Evolutionary conservation across 305 asterid genomes (phyloP), one percentile per base, ranked within the genome.

Genomic region (Coffea humblotiana): DNA sequence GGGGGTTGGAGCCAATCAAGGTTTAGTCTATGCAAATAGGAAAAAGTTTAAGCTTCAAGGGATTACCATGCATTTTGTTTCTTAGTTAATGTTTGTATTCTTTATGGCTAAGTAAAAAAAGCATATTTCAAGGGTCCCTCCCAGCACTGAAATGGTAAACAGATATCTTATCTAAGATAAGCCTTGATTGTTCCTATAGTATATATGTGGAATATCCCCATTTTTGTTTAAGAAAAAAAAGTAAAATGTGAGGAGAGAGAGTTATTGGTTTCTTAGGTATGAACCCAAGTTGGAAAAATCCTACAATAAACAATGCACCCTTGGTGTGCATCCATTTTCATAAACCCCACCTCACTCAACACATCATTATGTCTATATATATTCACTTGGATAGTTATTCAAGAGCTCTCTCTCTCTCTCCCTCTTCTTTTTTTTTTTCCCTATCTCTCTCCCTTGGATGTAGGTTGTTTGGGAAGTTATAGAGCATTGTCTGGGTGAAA

Each of bases 261-360:
- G 68, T 37, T 63, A 67, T 77, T 86, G 81, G 27, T 79, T 71
- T 80, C 83, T 70, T 68, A 73, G 32, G 74, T 60, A 74, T 71
- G 71, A 80, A 5, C 45, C 79, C 88, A 81, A 86, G 89, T 88
- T 81, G 90, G 75, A 67, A 83, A 87, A 88, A 81, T 86, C 86
- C 78, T 74, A 81, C 84, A 69, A 83, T 81, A 74, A 87, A 79
- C 29, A 81, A 81, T 71, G 78, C 49, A 74, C 83, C 78, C 84
- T 75, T 82, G 87, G 84, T 87, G 88, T 83, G 89, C 83, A 65
- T 77, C 85, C 84, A 83, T 77, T 82, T 78, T 83, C 79, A 80
- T 71, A 78, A 89, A 82, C 85, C 88, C 88, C 89, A 86, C 84
- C 84, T 80, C 84, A 73, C 56, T 83, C 85, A 85, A 85, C 87